Percentiles rank a stretch among this genome's conserved stretches.
phyloP scores from a whole-genome alignment of 805 yeast genomes.

The Nakazawaea populi region DNA sequence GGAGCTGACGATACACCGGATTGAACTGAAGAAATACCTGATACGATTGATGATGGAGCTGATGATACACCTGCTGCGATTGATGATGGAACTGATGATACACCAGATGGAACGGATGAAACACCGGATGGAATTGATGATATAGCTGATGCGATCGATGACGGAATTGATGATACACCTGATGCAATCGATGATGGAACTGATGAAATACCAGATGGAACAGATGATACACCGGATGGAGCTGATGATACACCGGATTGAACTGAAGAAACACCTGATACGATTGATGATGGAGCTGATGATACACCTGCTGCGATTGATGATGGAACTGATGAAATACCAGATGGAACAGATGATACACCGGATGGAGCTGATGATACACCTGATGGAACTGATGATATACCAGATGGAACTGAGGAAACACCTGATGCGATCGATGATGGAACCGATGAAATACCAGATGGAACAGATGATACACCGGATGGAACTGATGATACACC shows the following conservation, averaged over 20 bases:
- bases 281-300: neutral
- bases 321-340: neutral
- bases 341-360: no score
- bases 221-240: neutral
- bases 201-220: neutral
- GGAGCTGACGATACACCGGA: neutral
- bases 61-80: neutral
- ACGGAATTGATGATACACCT: neutral
- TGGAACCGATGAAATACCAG: neutral
- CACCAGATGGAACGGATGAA: neutral
- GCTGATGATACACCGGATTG: neutral
- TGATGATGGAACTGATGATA: neutral
- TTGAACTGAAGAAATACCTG: neutral
- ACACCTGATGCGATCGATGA: neutral
- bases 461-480: neutral
- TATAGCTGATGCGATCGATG: neutral
- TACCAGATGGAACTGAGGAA: neutral
- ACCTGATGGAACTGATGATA: neutral
- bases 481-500: neutral
- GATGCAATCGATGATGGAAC: neutral
- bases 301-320: no score
- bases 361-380: neutral
- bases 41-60: no score
- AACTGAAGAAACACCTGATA: neutral
- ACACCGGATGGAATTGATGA: neutral